phyloP scores from a whole-genome alignment of 345 rosid species.

The Rhizophora mangle region DNA sequence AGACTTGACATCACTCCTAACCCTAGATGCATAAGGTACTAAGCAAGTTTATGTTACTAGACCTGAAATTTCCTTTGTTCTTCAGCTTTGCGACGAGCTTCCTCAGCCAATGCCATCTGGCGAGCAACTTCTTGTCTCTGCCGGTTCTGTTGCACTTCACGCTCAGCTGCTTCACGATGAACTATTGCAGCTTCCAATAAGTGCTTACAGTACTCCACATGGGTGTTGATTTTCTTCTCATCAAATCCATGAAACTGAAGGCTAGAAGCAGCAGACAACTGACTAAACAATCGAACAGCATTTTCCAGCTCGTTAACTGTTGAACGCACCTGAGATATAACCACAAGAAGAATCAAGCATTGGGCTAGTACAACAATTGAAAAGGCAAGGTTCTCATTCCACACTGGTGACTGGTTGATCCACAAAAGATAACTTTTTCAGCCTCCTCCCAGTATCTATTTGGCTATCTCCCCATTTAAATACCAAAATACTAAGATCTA shows the following conservation, averaged over 20 bases:
- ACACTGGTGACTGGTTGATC: too few relatives aligned
- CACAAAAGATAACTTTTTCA: too few relatives aligned
- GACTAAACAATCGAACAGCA: conserved; percentile 87
- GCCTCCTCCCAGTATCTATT: too few relatives aligned
- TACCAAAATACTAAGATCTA: background rate
- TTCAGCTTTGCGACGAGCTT: conserved; percentile 97
- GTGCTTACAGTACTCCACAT: conserved; percentile 94
- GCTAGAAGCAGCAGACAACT: conserved; percentile 85
- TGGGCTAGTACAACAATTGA: background rate
- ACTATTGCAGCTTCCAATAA: conserved; percentile 86
- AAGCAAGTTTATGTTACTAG: conserved; percentile 14
- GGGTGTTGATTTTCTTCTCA: conserved; percentile 94
- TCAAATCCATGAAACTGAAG: conserved; percentile 94
- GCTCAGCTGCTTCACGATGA: conserved; percentile 94
- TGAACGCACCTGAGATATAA: conserved; percentile 69
- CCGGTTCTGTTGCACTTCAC: conserved; percentile 80
- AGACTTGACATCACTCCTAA: background rate
- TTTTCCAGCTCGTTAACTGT: conserved; percentile 92
- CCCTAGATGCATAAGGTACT: background rate
- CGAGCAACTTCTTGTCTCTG: conserved; percentile 95
- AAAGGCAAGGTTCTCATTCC: background rate
- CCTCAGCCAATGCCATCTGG: conserved; percentile 93
- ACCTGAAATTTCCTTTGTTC: conserved; percentile 95
- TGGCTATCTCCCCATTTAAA: background rate
- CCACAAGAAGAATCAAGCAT: conserved; percentile 7